These are phyloP conservation scores for Chenopodium suecicum DNA, from an alignment of 148 eudicot genomes.

Conservation along the genomic window DNA sequence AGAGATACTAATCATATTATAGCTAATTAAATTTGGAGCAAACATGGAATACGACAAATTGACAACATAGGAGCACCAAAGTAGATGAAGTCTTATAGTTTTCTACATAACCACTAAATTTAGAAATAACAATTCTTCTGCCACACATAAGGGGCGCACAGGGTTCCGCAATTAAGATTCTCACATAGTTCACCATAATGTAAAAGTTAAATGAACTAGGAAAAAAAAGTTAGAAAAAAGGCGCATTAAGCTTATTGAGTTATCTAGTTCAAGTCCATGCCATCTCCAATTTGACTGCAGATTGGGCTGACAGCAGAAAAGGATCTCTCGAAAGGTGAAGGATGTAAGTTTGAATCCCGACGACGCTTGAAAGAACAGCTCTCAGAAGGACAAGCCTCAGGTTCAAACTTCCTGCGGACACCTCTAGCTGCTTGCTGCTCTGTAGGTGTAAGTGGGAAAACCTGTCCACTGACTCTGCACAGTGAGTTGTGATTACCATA, in stretches of 20 bases:
- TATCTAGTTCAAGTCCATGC: constrained; percentile 94
- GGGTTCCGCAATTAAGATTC: constrained; percentile 30
- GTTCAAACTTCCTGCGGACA: constrained; percentile 85
- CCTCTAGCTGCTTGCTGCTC: constrained; percentile 96
- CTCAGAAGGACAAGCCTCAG: constrained; percentile 54
- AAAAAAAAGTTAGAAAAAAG: constrained; percentile 27
- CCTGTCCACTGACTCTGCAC: constrained; percentile 84
- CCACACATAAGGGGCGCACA: constrained; percentile 38
- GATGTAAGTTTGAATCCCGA: constrained; percentile 57
- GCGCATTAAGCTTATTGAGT: constrained; percentile 29
- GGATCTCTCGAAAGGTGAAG: constrained; percentile 93
- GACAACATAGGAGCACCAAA: constrained; percentile 11
- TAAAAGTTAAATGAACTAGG: constrained; percentile 19
- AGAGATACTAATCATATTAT: background rate
- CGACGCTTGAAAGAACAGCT: constrained; percentile 84
- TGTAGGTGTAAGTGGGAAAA: constrained; percentile 68
- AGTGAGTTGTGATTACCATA: constrained; percentile 88
- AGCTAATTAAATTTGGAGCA: constrained; percentile 4
- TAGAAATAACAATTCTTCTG: constrained; percentile 26
- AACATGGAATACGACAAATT: constrained; percentile 4
- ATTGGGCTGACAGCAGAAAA: constrained; percentile 83
- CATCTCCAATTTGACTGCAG: constrained; percentile 92
- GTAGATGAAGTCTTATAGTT: constrained; percentile 27
- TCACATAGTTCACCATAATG: constrained; percentile 33
- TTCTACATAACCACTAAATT: constrained; percentile 36